Evolutionary conservation across 148 eudicot genomes (phyloP), one percentile per base, ranked within the genome.

Genomic region (Chenopodium suecicum): DNA sequence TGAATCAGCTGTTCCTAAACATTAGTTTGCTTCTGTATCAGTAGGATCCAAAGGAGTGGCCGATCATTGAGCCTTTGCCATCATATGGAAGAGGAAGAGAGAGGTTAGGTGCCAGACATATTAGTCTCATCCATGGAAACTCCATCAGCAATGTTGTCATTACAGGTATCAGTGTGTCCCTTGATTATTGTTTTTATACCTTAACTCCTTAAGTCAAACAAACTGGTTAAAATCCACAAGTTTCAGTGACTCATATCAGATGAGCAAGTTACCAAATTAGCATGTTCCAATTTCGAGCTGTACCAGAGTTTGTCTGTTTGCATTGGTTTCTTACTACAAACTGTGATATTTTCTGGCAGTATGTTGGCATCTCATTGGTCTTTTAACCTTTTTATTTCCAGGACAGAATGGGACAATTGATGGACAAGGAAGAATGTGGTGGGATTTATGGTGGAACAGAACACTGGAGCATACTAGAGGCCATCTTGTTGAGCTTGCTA

Each of bases 21-120:
- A 78, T 44, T 77, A 75, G 76, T 54, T 62, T 71, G 50, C 60
- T 82, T 84, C 83, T 73, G 64, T 86, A 83, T 82, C 86, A 78
- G 86, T 88, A 96, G 99, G 97, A 94, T 79, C 90, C 90, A 62
- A 81, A 90, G 68, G 99, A 94, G 85, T 96, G 99, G 99, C 99
- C 99, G 46, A 90, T 96, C 67, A 90, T 94, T 77, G 92, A 91
- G 85, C 88, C 99, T 65, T 85, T 96, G 84, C 99, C 95, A 85
- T 96, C 99, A 29, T 96, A 96, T 83, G 99, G 99, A 83, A 89
- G 98, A 91, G 99, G 99, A 67, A 90, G 99, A 87, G 99, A 96
- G 71, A 89, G 99, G 75, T 80, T 87, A 67, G 99, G 99, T 74
- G 94, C 91, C 25, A 90, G 99, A 75, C 98, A 96, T 89, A 96